Evolutionary conservation across 495 filamentous ascomycete genomes (phyloP).

Genomic region (Penicillium alfredii): DNA sequence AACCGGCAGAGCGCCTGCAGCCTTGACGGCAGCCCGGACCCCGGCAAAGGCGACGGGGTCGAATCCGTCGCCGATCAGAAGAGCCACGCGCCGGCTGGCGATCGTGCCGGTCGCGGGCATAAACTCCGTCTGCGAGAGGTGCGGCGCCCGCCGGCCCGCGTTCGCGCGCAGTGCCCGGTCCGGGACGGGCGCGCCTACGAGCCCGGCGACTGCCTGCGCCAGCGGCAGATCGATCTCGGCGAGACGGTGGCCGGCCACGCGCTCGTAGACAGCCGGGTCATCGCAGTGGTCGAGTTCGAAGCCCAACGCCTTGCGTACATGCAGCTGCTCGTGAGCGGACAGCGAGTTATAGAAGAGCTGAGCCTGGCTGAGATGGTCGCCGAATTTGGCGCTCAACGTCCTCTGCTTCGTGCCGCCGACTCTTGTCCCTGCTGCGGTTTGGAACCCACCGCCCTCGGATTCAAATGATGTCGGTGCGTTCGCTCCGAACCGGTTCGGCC

Average conservation of each 20-base stretch:
- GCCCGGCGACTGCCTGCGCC: constrained; percentile 61
- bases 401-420: constrained; percentile 58
- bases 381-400: constrained; percentile 68
- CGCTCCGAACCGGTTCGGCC: constrained; percentile 71
- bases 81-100: constrained; percentile 60
- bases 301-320: constrained; percentile 61
- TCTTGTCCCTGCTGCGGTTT: constrained; percentile 51
- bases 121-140: constrained; percentile 60
- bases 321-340: constrained; percentile 60
- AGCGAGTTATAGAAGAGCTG: constrained; percentile 78
- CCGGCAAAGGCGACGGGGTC: constrained; percentile 54
- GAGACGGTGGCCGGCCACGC: constrained; percentile 58
- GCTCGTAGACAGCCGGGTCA: constrained; percentile 71
- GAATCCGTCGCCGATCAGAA: constrained; percentile 71
- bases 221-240: constrained; percentile 68
- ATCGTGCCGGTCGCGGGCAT: constrained; percentile 54
- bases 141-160: constrained; percentile 55
- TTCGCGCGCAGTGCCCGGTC: constrained; percentile 29
- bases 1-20: neutral
- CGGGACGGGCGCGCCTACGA: constrained; percentile 48
- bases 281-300: constrained; percentile 92
- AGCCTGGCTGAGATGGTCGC: constrained; percentile 62
- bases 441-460: constrained; percentile 65
- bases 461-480: constrained; percentile 52
- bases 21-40: constrained; percentile 31